Conservation (phyloP, 495 filamentous ascomycete species). For the Penicillium riverlandense region DNA sequence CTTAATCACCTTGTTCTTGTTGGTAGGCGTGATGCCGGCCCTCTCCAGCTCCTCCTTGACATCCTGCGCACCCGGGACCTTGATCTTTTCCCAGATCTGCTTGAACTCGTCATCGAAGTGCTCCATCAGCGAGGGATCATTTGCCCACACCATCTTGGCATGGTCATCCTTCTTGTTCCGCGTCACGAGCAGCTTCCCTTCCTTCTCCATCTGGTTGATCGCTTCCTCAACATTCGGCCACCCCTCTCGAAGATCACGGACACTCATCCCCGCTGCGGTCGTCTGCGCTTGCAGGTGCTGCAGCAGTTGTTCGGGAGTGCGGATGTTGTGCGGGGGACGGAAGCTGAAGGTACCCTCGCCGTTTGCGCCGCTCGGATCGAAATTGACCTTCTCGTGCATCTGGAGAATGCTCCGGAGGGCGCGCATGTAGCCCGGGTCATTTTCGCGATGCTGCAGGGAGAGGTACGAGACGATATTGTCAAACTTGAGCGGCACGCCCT, state of each 20-base stretch:
- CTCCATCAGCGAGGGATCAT: slow-evolving; percentile 70
- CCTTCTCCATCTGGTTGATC: slow-evolving; percentile 68
- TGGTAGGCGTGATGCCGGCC: slow-evolving; percentile 70
- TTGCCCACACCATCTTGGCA: slow-evolving; percentile 78
- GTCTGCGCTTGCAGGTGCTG: slow-evolving; percentile 70
- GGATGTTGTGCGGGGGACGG: slow-evolving; percentile 72
- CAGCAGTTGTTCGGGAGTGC: slow-evolving; percentile 64
- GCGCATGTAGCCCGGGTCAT: slow-evolving; percentile 39
- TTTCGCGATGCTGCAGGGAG: slow-evolving; percentile 48
- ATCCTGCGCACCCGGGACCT: slow-evolving; percentile 65
- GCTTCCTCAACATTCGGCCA: slow-evolving; percentile 77
- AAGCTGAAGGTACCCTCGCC: slow-evolving; percentile 64
- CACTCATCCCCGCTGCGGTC: slow-evolving; percentile 71
- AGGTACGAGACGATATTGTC: slow-evolving; percentile 71
- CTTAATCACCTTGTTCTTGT: slow-evolving; percentile 61
- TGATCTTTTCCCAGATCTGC: slow-evolving; percentile 72
- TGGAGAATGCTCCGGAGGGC: slow-evolving; percentile 37
- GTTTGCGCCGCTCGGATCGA: slow-evolving; percentile 53
- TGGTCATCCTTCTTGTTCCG: slow-evolving; percentile 90
- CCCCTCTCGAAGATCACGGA: slow-evolving; percentile 89
- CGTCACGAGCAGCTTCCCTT: slow-evolving; percentile 73
- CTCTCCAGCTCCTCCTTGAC: slow-evolving; percentile 68
- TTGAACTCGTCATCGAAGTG: slow-evolving; percentile 76
- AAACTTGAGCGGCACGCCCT: slow-evolving; percentile 62
- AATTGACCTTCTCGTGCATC: slow-evolving; percentile 61